Evolutionary conservation across 2,329 filamentous ascomycete species (phyloP).

Genomic region (Pseudopyrenochaeta lycopersici): DNA sequence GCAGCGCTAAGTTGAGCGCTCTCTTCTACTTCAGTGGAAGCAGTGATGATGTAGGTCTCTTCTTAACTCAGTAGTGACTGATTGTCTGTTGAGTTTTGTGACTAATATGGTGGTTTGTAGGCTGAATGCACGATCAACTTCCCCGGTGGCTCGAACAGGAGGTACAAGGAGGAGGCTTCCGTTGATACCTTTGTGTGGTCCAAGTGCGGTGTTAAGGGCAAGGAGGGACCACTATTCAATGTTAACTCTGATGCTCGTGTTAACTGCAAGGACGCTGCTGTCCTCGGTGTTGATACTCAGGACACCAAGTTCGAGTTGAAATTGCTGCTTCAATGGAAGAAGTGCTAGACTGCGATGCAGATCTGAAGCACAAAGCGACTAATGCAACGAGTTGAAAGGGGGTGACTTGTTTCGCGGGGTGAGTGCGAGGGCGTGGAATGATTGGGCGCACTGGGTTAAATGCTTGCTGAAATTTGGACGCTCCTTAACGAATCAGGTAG

Average conservation of each 20-base stretch:
- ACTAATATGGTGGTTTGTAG: background rate
- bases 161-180: conserved; percentile 7
- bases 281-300: conserved; percentile 24
- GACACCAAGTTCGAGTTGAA: conserved; percentile 28
- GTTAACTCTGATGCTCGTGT: conserved; percentile 20
- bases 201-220: conserved; percentile 20
- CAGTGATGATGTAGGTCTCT: conserved; percentile 14
- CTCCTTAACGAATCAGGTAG: background rate
- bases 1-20: conserved; percentile 13
- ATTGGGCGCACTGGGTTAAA: background rate
- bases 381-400: background rate
- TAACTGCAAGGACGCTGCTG: conserved; percentile 15
- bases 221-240: conserved; percentile 16
- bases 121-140: background rate
- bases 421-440: background rate
- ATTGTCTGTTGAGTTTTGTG: background rate
- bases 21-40: conserved; percentile 14
- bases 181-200: conserved; percentile 21
- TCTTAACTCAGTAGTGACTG: background rate
- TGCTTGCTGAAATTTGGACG: background rate
- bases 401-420: background rate
- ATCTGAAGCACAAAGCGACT: too few relatives aligned
- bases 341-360: conserved; percentile 4
- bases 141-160: background rate
- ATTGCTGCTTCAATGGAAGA: conserved; percentile 20